Evolutionary conservation across 139 green algal genomes (phyloP), one percentile per base, ranked within the genome.

Genomic region (Ettlia oleoabundans): DNA sequence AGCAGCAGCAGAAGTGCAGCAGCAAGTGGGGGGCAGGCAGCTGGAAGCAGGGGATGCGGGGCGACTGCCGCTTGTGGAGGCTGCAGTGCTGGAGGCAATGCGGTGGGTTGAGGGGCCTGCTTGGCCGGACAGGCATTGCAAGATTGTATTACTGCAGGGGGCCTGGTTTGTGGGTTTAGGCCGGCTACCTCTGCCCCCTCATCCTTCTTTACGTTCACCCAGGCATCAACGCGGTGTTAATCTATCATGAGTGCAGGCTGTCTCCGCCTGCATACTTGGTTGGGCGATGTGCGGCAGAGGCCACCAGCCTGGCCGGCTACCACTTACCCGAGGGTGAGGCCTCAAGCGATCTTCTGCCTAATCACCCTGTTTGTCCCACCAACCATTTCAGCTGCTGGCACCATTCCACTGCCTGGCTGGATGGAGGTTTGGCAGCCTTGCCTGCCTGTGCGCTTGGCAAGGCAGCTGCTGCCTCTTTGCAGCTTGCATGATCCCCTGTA

Each of bases 211-310:
- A 58, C 15, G 47, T 58, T 58, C 13, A 58, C 47, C 10, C 15
- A 24, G 15, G 15, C 47, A 58, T 58, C 47, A 58, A 15, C 47
- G 15, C 10, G 15, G 13, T 58, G 47, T 10, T 58, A 24, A 15
- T 58, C 13, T 58, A 10, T 24, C 47, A 15, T 58, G 10, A 15
- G 47, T 58, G 47, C 73, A 80, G 73, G n/a, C 82, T 98, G 67
- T 88, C 90, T 26, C 94, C 94, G 18, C 95, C 95, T 0, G 95
- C 95, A 0, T 98, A 97, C 86, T 91, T 98, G 75, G 91, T 98
- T 13, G 95, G 94, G 0, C 84, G 95, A 26, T 98, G 94, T 73
- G 91, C 92, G 2, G 42, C 80, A 3, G 22, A 64, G 47, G 84
- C 88, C 51, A 72, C 87, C 0, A 4, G 76, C 10, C 74, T 94